phyloP scores from a whole-genome alignment of 306 rosid species.

The Purshia tridentata region DNA sequence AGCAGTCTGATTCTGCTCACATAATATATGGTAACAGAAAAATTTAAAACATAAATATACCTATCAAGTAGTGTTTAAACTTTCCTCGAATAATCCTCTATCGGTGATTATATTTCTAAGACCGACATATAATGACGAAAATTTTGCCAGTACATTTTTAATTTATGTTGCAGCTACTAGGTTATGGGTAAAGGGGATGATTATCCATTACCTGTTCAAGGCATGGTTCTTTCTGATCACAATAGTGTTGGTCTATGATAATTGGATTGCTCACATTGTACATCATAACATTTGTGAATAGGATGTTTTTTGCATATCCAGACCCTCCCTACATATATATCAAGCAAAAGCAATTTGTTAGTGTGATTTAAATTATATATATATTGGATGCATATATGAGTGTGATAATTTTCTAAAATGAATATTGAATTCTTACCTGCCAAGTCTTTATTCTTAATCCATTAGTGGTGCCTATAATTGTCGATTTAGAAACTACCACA shows the following conservation, averaged over 20 bases:
- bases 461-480: slow-evolving; percentile 61
- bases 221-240: slow-evolving; percentile 59
- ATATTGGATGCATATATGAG: no score
- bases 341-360: not conserved
- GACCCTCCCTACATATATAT: slow-evolving; percentile 56
- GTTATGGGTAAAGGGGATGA: no score
- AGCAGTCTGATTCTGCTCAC: no score
- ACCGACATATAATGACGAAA: no score
- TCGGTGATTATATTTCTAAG: no score
- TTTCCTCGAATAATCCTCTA: no score
- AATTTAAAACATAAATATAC: no score
- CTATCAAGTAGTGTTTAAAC: no score
- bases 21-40: no score
- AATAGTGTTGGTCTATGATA: slow-evolving; percentile 80
- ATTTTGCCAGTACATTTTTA: no score
- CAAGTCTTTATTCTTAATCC: slow-evolving; percentile 92
- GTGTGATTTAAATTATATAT: not conserved
- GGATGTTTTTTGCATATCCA: slow-evolving; percentile 64
- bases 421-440: slow-evolving; percentile 51
- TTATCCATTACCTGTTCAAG: slow-evolving; percentile 46
- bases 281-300: slow-evolving; percentile 55
- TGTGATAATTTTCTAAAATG: no score
- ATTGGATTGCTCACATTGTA: slow-evolving; percentile 73
- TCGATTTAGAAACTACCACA: slow-evolving; percentile 56
- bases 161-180: no score